Conservation (phyloP, 2,329 filamentous ascomycete genomes). For the Hymenoscyphus occultus region DNA sequence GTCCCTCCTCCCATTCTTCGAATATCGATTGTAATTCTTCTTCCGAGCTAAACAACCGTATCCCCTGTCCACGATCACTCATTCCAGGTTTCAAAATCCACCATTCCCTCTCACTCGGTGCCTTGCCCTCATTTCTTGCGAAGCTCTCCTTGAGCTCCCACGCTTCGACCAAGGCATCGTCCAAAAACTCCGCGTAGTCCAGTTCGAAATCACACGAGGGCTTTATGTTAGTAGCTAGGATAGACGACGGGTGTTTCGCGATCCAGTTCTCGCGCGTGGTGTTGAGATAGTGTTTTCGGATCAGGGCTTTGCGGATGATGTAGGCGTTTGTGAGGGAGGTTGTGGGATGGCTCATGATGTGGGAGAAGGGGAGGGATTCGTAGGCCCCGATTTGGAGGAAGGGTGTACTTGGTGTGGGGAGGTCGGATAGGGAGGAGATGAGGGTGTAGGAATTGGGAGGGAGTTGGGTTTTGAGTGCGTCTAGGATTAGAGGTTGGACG, state of each 20-base stretch:
- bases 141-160: conserved; percentile 83
- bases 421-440: conserved; percentile 47
- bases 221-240: conserved; percentile 69
- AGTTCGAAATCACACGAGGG: conserved; percentile 84
- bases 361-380: conserved; percentile 82
- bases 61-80: conserved; percentile 94
- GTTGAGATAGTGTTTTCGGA: conserved; percentile 91
- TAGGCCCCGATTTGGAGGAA: conserved; percentile 79
- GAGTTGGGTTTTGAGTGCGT: conserved; percentile 64
- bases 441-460: conserved; percentile 53
- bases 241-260: conserved; percentile 72
- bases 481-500: conserved; percentile 79
- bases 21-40: conserved; percentile 84
- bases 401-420: conserved; percentile 22
- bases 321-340: conserved; percentile 81
- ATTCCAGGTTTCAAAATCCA: conserved; percentile 98
- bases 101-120: conserved; percentile 62
- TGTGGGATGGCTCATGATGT: conserved; percentile 58
- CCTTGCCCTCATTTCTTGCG: conserved; percentile 58
- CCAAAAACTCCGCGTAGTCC: conserved; percentile 94
- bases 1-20: conserved; percentile 79
- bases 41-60: conserved; percentile 82
- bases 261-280: conserved; percentile 82
- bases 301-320: conserved; percentile 92
- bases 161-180: conserved; percentile 86